Percentiles rank a stretch among this genome's conserved stretches.
phyloP scores from a whole-genome alignment of 1,284 basidiomycete species.

The Schizophyllum amplum region DNA sequence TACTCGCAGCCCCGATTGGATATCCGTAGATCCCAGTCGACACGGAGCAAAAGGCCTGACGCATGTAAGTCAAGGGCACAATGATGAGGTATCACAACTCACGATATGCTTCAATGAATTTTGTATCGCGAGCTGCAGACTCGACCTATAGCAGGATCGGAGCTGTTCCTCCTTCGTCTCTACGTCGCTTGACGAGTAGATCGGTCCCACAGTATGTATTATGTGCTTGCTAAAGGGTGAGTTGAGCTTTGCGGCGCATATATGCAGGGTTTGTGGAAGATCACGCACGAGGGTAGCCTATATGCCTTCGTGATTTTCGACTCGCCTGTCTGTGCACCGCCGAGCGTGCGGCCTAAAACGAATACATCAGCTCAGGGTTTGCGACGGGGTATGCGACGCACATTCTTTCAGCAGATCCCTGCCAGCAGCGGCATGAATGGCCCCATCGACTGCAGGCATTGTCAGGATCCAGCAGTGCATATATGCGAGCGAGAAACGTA shows the following conservation, averaged over 20 bases:
- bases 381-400: slow-evolving; percentile 21
- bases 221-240: slow-evolving; percentile 50
- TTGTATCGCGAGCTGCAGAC: slow-evolving; percentile 55
- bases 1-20: slow-evolving; percentile 58
- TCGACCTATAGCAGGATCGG: slow-evolving; percentile 64
- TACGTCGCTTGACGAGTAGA: slow-evolving; percentile 44
- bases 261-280: too few species aligned
- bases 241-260: neutral
- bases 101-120: slow-evolving; percentile 64
- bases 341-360: slow-evolving; percentile 47
- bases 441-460: slow-evolving; percentile 61
- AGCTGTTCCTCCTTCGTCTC: slow-evolving; percentile 49
- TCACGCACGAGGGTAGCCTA: slow-evolving; percentile 58
- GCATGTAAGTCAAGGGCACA: slow-evolving; percentile 12
- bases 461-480: slow-evolving; percentile 1
- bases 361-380: neutral
- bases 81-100: slow-evolving; percentile 20
- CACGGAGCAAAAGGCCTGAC: slow-evolving; percentile 71
- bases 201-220: slow-evolving; percentile 88
- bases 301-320: slow-evolving; percentile 80
- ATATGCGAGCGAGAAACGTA: slow-evolving; percentile 20
- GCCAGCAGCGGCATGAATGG: slow-evolving; percentile 84
- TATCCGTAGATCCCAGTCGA: slow-evolving; percentile 79
- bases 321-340: slow-evolving; percentile 77
- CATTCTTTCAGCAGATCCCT: slow-evolving; percentile 67